These are phyloP conservation scores for Jaenimonas drosophilae DNA, from an alignment of 208 protist genomes.

Conservation along the genomic window DNA sequence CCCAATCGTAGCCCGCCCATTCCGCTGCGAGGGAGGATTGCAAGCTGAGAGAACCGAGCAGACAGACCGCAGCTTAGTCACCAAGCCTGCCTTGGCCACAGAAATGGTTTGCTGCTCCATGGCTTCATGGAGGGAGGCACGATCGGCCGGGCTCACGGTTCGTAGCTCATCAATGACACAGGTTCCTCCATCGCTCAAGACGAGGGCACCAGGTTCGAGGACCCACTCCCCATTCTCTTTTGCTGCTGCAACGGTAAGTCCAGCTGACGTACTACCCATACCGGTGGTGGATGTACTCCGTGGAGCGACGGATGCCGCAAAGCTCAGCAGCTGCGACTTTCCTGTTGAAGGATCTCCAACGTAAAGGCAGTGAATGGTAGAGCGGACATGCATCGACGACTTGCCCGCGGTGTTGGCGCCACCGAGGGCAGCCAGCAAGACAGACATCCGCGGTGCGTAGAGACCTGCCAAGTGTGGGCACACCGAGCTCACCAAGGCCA, in stretches of 20 bases:
- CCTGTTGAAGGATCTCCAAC: conserved; percentile 98
- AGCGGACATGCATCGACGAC: conserved; percentile 53
- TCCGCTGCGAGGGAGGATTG: conserved; percentile 85
- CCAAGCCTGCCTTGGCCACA: conserved; percentile 93
- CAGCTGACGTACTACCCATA: conserved; percentile 87
- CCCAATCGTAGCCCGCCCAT: conserved; percentile 78
- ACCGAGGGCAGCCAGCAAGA: conserved; percentile 65
- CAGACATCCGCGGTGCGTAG: conserved; percentile 66
- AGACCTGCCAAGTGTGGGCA: conserved; percentile 73
- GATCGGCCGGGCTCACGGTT: conserved; percentile 91
- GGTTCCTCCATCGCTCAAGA: conserved; percentile 95
- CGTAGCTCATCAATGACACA: conserved; percentile 98
- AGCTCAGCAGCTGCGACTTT: conserved; percentile 91
- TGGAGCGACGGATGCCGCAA: conserved; percentile 65
- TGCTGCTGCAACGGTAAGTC: conserved; percentile 82
- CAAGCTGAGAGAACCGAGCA: conserved; percentile 93
- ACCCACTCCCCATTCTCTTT: conserved; percentile 90
- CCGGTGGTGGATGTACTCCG: conserved; percentile 86
- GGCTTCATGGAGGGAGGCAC: conserved; percentile 95
- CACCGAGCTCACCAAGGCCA: conserved; percentile 40
- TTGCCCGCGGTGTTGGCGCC: conserved; percentile 56
- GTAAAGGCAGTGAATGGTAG: conserved; percentile 96
- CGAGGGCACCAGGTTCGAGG: conserved; percentile 93
- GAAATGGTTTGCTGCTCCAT: conserved; percentile 99
- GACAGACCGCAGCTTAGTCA: conserved; percentile 93